These are phyloP conservation scores for Umbelopsis sp. DNA, from an alignment of 371 early-diverging fungal genomes.

Conservation along the genomic window DNA sequence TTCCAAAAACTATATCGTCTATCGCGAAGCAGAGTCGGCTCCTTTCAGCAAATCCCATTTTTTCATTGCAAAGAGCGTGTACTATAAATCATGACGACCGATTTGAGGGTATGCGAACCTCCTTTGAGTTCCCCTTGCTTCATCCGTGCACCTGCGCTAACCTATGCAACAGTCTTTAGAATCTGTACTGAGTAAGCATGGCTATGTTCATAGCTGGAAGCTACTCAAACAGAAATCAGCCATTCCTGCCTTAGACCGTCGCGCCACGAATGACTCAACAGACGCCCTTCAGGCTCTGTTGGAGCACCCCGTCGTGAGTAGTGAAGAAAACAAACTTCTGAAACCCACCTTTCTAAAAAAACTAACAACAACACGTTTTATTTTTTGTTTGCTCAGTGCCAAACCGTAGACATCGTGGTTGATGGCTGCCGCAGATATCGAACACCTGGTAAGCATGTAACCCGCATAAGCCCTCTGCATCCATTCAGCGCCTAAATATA, in stretches of 20 bases:
- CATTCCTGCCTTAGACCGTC: neutral
- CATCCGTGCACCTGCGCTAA: conserved; percentile 13
- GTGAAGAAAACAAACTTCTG: neutral
- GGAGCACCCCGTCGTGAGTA: conserved; percentile 9
- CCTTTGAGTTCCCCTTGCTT: conserved; percentile 1
- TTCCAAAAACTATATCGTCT: neutral
- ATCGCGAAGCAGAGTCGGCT: no score
- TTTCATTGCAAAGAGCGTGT: neutral
- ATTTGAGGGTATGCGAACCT: conserved; percentile 12
- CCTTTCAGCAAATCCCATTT: neutral
- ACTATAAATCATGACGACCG: conserved; percentile 3
- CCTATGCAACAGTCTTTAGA: conserved; percentile 2
- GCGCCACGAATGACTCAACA: neutral
- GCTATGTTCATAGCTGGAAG: conserved; percentile 15
- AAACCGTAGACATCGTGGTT: conserved; percentile 3
- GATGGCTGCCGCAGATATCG: conserved; percentile 17
- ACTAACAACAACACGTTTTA: neutral
- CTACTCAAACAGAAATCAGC: conserved; percentile 3
- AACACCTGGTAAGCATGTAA: conserved; percentile 2
- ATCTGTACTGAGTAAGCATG: conserved; percentile 15
- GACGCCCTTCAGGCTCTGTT: neutral
- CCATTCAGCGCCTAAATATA: neutral
- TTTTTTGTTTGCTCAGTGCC: neutral
- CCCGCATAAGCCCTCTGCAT: neutral
- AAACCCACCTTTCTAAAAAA: no score